Conservation (phyloP, 2,329 filamentous ascomycete genomes). For the Macroventuria anomochaeta region DNA sequence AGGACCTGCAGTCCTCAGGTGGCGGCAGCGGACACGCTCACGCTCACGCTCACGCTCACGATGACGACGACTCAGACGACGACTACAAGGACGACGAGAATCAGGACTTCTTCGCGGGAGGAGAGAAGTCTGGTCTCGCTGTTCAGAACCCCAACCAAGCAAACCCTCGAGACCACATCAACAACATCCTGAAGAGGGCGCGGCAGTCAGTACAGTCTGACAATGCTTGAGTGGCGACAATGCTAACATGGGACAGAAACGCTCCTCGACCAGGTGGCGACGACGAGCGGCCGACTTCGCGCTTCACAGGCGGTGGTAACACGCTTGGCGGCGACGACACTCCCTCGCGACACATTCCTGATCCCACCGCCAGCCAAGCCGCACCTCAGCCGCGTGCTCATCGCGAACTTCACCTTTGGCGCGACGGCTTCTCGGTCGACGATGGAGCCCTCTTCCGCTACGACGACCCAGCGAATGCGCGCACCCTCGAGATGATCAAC, state of each 20-base stretch:
- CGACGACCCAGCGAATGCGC: conserved; percentile 76
- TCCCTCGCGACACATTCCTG: conserved; percentile 71
- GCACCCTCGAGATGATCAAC: conserved; percentile 76
- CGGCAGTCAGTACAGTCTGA: conserved; percentile 45
- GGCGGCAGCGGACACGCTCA: conserved; percentile 35
- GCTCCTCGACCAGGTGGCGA: conserved; percentile 63
- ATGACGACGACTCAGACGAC: conserved; percentile 63
- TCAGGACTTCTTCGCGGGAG: conserved; percentile 78
- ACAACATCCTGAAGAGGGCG: conserved; percentile 58
- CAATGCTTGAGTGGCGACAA: not conserved
- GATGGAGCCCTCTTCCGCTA: conserved; percentile 80
- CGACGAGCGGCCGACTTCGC: conserved; percentile 57
- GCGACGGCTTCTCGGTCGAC: conserved; percentile 83
- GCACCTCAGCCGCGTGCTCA: conserved; percentile 62
- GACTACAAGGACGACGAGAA: conserved; percentile 66
- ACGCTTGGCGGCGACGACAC: conserved; percentile 80
- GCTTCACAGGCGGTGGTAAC: conserved; percentile 74
- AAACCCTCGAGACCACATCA: conserved; percentile 58
- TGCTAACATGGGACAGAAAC: conserved; percentile 58
- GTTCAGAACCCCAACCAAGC: conserved; percentile 68
- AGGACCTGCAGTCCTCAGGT: conserved; percentile 54
- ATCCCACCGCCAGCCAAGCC: conserved; percentile 56
- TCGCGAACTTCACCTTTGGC: conserved; percentile 79
- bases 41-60: conserved; percentile 58
- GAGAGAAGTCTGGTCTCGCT: conserved; percentile 80